Percentiles rank a stretch among this genome's conserved stretches.
phyloP scores from a whole-genome alignment of 257 asterid genomes.

The Ilex aquifolium region DNA sequence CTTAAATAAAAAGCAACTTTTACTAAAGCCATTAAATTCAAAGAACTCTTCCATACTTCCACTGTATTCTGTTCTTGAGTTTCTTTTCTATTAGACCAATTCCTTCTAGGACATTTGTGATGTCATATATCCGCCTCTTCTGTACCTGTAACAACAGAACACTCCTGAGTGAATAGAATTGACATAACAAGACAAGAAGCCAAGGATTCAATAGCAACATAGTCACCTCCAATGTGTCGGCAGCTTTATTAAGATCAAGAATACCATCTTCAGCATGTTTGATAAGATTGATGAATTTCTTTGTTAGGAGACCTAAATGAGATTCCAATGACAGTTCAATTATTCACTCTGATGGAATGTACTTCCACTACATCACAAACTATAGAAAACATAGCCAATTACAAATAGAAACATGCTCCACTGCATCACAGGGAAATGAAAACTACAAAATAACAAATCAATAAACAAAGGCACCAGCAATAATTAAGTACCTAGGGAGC shows the following conservation, averaged over 20 bases:
- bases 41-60: slow-evolving; percentile 64
- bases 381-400: slow-evolving; percentile 1
- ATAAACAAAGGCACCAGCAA: slow-evolving; percentile 7
- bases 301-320: slow-evolving; percentile 77
- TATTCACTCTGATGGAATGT: background rate
- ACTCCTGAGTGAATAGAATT: slow-evolving; percentile 21
- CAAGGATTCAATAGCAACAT: slow-evolving; percentile 15
- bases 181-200: slow-evolving; percentile 10
- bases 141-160: slow-evolving; percentile 64
- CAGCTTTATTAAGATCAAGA: slow-evolving; percentile 94
- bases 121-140: slow-evolving; percentile 94
- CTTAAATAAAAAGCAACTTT: background rate
- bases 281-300: slow-evolving; percentile 82
- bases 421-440: background rate
- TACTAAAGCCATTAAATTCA: slow-evolving; percentile 1
- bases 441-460: background rate
- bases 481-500: slow-evolving; percentile 71
- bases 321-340: background rate
- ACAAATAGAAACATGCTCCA: background rate
- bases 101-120: slow-evolving; percentile 97
- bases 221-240: slow-evolving; percentile 81
- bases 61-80: slow-evolving; percentile 91
- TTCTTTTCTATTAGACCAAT: slow-evolving; percentile 95
- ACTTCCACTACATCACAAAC: background rate
- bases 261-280: slow-evolving; percentile 94